phyloP scores from a whole-genome alignment of 805 yeast species.

The Peterozyma xylosa region DNA sequence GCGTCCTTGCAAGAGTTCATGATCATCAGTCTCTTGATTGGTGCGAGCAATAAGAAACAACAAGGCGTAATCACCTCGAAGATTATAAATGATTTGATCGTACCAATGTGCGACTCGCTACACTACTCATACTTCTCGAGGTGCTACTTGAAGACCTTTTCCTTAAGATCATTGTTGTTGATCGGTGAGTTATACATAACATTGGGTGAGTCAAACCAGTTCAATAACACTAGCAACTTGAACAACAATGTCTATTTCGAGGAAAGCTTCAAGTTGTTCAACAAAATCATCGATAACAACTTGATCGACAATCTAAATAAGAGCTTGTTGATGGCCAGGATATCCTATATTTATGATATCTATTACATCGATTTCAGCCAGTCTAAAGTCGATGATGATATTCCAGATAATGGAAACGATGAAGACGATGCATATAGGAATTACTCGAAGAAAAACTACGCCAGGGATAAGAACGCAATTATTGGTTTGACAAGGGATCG shows the following conservation, averaged over 20 bases:
- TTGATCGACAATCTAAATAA: conserved; percentile 36
- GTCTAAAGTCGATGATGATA: conserved; percentile 1
- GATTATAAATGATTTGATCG: conserved; percentile 44
- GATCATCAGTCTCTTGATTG: conserved; percentile 64
- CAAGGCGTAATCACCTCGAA: conserved; percentile 31
- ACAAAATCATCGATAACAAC: conserved; percentile 36
- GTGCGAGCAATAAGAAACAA: conserved; percentile 29
- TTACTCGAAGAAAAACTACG: conserved; percentile 22
- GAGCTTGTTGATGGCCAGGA: conserved; percentile 27
- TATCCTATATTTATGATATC: conserved; percentile 22
- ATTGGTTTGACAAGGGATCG: conserved; percentile 57
- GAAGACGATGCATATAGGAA: conserved; percentile 20
- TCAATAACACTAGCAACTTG: conserved; percentile 29
- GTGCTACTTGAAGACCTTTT: conserved; percentile 59
- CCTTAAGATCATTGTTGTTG: conserved; percentile 58
- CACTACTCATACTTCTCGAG: conserved; percentile 71
- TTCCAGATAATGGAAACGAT: conserved; percentile 11
- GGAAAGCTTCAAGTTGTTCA: conserved; percentile 37
- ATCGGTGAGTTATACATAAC: conserved; percentile 61
- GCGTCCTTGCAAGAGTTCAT: conserved; percentile 90
- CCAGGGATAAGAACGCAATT: conserved; percentile 26
- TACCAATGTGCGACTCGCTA: conserved; percentile 62
- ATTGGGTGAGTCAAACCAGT: conserved; percentile 33
- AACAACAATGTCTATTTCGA: conserved; percentile 36
- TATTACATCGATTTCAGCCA: conserved; percentile 8